Percentiles rank a stretch among this genome's conserved stretches.
Conservation (phyloP, 179 eudicot species). For the Kewa caespitosa region DNA sequence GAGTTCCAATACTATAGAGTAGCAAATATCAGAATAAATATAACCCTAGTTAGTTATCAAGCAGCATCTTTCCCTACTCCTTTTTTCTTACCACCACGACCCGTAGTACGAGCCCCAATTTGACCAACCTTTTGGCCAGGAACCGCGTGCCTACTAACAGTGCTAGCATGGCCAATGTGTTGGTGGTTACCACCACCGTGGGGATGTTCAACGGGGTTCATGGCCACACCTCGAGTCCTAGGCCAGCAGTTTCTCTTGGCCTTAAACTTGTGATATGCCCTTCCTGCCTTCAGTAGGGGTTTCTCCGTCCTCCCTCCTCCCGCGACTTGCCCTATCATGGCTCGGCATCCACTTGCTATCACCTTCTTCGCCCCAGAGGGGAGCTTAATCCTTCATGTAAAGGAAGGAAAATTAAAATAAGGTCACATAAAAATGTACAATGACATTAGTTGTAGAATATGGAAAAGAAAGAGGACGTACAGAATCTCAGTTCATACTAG, state of each 20-base stretch:
- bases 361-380: conserved; percentile 30
- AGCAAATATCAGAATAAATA: no score
- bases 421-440: background rate
- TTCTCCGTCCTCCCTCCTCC: conserved; percentile 33
- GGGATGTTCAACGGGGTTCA: conserved; percentile 29
- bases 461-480: background rate
- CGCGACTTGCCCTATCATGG: conserved; percentile 23
- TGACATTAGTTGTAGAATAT: background rate
- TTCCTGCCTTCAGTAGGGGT: conserved; percentile 30
- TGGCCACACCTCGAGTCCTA: conserved; percentile 32
- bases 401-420: background rate
- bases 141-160: background rate
- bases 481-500: background rate
- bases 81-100: background rate
- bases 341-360: conserved; percentile 20
- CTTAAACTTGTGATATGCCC: conserved; percentile 29
- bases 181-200: conserved; percentile 37
- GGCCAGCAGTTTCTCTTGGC: conserved; percentile 33
- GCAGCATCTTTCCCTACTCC: background rate
- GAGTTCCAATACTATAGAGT: no score
- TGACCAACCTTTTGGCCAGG: conserved; percentile 25
- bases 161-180: conserved; percentile 22
- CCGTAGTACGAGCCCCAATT: conserved; percentile 9
- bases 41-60: no score
- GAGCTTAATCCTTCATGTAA: conserved; percentile 22